Evolutionary conservation across 495 filamentous ascomycete species (phyloP), one percentile per base, ranked within the genome.

Genomic region (Xylaria bambusicola): DNA sequence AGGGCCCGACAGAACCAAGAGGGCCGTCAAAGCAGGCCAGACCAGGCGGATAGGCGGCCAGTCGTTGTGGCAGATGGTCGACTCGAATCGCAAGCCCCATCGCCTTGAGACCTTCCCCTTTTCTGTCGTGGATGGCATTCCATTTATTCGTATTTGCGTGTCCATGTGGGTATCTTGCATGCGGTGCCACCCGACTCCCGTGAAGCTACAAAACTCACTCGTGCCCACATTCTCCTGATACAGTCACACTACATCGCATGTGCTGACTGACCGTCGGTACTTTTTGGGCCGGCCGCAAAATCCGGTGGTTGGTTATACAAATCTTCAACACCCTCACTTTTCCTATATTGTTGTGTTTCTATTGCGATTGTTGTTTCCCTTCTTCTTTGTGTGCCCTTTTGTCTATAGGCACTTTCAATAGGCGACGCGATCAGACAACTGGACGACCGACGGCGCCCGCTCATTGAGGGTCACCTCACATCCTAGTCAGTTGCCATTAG

Each of bases 141-240:
- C 65, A 68, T 60, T 65, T 62, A 65, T 71, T 71, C 68, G 68
- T 71, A 71, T 71, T 60, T 63, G 66, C 68, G 63, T 66, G 68
- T 62, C 63, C 57, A 62, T 52, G 58, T 61, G 58, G 58, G 26
- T 61, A 61, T 48, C 13, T 29, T 42, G 42, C 51, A 41, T 53
- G 49, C 45, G 52, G 58, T 61, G 49, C 51, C 44, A 56, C 58
- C 50, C 51, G 55, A 35, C 61, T 61, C 62, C 62, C 61, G 61
- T 50, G 51, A 61, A 68, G 66, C 63, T 66, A 71, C 66, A 71
- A 70, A 70, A 66, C 65, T 62, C 48, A 17, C 57, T 45, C 62
- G 58, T 66, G 63, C 54, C 65, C 65, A 66, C 67, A 66, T 55
- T 62, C 65, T 59, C 64, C 55, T 36, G 55, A 33, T 33, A 38